Conservation (phyloP, 1,139 yeast species). For the Sugiyamaella sp. region DNA sequence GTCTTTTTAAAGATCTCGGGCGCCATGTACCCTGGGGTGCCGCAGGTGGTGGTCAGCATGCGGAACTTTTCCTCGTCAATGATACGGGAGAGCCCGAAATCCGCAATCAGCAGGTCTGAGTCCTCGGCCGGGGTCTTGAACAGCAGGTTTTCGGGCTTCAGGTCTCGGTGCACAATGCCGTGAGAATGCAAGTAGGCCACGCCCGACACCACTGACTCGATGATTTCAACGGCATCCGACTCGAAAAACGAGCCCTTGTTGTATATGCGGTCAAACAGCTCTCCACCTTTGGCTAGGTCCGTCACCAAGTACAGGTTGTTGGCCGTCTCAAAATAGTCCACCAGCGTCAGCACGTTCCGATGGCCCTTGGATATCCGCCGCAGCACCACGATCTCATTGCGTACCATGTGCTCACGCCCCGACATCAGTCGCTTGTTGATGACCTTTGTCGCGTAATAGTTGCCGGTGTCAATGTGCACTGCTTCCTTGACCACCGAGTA, state of each 20-base stretch:
- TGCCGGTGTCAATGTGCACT: constrained; percentile 44
- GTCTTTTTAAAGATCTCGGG: constrained; percentile 61
- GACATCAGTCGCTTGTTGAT: constrained; percentile 49
- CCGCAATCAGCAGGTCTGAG: constrained; percentile 64
- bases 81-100: constrained; percentile 65
- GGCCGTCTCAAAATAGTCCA: constrained; percentile 71
- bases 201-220: constrained; percentile 51
- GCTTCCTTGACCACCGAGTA: constrained; percentile 49
- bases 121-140: constrained; percentile 50
- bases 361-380: constrained; percentile 52
- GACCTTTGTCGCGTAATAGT: constrained; percentile 48
- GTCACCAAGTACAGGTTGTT: constrained; percentile 63
- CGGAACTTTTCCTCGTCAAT: constrained; percentile 50
- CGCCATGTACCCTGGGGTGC: constrained; percentile 77
- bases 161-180: constrained; percentile 86
- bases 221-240: constrained; percentile 54
- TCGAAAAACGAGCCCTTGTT: constrained; percentile 54
- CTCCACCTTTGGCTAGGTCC: constrained; percentile 71
- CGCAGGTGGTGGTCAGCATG: constrained; percentile 57
- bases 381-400: constrained; percentile 59
- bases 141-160: constrained; percentile 90
- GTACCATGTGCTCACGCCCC: constrained; percentile 52
- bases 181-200: constrained; percentile 73
- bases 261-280: constrained; percentile 63
- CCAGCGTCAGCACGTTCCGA: constrained; percentile 62